These are phyloP conservation scores for Lasiodiplodia citricola DNA, from an alignment of 2,329 filamentous ascomycete species.

Conservation along the genomic window DNA sequence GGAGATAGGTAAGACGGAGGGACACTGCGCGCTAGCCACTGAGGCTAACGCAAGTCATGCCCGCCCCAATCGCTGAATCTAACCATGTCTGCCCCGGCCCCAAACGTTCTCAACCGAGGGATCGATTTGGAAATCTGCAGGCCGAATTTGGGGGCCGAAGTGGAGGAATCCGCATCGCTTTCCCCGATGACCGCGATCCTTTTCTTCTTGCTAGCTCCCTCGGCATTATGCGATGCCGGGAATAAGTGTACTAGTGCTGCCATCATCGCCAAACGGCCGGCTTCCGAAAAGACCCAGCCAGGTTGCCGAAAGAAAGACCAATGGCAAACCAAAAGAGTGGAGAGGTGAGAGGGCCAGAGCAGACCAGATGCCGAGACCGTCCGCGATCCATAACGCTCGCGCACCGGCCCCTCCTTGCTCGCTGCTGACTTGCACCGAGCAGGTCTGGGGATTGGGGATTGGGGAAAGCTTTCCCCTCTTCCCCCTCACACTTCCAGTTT, in stretches of 20 bases:
- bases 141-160: background rate
- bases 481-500: too few relatives aligned
- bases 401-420: too few relatives aligned
- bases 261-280: too few relatives aligned
- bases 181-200: background rate
- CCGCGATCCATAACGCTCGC: background rate
- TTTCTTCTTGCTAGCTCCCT: background rate
- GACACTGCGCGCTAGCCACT: background rate
- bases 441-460: background rate
- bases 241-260: too few relatives aligned
- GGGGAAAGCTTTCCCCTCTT: background rate
- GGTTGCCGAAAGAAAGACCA: background rate
- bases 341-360: too few relatives aligned
- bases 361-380: background rate
- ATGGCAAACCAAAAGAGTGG: background rate
- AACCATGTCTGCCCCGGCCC: background rate
- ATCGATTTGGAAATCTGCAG: background rate
- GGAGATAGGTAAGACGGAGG: background rate
- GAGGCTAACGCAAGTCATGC: conserved; percentile 6
- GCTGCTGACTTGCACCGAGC: background rate
- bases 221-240: background rate
- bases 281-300: background rate
- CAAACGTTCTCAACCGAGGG: background rate
- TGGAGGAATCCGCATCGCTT: too few relatives aligned
- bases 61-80: background rate